These are phyloP conservation scores for Botrytis elliptica DNA, from an alignment of 2,329 filamentous ascomycete species.

Conservation along the genomic window DNA sequence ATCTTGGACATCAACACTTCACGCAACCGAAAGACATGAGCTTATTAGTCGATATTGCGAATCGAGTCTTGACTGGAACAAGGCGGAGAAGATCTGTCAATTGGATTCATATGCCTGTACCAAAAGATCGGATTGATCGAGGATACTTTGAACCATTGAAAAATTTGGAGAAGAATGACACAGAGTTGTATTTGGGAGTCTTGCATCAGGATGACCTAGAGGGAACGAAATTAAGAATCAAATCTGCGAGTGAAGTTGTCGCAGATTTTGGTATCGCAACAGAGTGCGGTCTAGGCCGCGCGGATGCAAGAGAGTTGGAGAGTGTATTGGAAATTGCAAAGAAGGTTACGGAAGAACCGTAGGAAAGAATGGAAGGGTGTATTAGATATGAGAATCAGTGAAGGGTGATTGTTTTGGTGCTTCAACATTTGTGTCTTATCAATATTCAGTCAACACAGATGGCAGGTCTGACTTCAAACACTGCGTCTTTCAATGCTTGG, in stretches of 20 bases:
- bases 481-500: background rate
- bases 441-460: background rate
- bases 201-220: conserved; percentile 43
- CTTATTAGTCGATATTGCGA: conserved; percentile 42
- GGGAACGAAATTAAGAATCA: conserved; percentile 42
- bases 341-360: conserved; percentile 3
- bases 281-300: conserved; percentile 45
- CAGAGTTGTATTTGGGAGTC: conserved; percentile 44
- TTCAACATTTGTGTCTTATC: background rate
- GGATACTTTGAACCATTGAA: conserved; percentile 44
- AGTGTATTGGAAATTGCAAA: conserved; percentile 23
- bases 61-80: conserved; percentile 33
- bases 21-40: conserved; percentile 41
- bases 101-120: conserved; percentile 48
- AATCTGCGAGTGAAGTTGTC: conserved; percentile 38
- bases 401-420: background rate
- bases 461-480: conserved; percentile 3
- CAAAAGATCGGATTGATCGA: conserved; percentile 41
- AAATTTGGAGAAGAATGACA: conserved; percentile 36
- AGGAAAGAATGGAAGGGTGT: background rate
- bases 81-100: conserved; percentile 38
- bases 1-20: conserved; percentile 46
- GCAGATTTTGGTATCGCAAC: conserved; percentile 43
- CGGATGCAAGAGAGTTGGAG: conserved; percentile 23
- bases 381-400: background rate